A percentile compares a stretch with the other conserved stretches of the same genome.
Conservation (phyloP, 805 yeast species). For the Torulaspora microellipsoides region DNA sequence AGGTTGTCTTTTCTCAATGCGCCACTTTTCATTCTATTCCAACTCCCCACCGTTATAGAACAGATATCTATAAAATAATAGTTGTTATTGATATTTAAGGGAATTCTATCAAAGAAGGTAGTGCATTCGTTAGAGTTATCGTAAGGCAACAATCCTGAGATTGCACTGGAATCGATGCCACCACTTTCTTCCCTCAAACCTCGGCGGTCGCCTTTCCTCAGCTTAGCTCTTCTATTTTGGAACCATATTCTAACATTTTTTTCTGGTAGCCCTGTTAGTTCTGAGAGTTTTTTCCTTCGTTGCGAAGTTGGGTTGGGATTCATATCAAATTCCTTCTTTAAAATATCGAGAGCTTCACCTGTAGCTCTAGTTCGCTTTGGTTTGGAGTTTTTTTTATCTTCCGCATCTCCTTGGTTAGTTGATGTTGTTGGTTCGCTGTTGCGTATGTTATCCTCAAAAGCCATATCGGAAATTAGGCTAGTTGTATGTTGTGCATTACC, state of each 20-base stretch:
- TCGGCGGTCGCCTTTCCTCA: slow-evolving; percentile 43
- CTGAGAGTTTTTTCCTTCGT: slow-evolving; percentile 63
- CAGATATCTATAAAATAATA: slow-evolving; percentile 65
- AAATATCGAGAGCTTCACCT: slow-evolving; percentile 70
- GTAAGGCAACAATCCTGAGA: slow-evolving; percentile 8
- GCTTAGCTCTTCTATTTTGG: slow-evolving; percentile 80
- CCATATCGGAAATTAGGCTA: slow-evolving; percentile 1
- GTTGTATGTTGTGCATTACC: background rate
- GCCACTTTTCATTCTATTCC: slow-evolving; percentile 77
- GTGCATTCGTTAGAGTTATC: slow-evolving; percentile 15
- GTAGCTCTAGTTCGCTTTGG: slow-evolving; percentile 64
- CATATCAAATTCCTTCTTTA: slow-evolving; percentile 62
- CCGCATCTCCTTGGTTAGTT: slow-evolving; percentile 5
- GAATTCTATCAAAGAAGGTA: slow-evolving; percentile 39
- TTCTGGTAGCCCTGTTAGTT: slow-evolving; percentile 74
- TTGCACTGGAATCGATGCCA: slow-evolving; percentile 7
- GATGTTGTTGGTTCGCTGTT: slow-evolving; percentile 6
- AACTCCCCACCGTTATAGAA: slow-evolving; percentile 68
- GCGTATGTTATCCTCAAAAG: slow-evolving; percentile 1
- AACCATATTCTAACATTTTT: slow-evolving; percentile 91
- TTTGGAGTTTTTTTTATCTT: slow-evolving; percentile 22
- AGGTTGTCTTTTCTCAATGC: slow-evolving; percentile 37
- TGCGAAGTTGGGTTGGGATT: slow-evolving; percentile 77
- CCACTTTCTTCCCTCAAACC: slow-evolving; percentile 5
- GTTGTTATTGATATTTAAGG: slow-evolving; percentile 56